These are phyloP conservation scores for Fusarium sacchari DNA, from an alignment of 2,329 filamentous ascomycete genomes.

Conservation along the genomic window DNA sequence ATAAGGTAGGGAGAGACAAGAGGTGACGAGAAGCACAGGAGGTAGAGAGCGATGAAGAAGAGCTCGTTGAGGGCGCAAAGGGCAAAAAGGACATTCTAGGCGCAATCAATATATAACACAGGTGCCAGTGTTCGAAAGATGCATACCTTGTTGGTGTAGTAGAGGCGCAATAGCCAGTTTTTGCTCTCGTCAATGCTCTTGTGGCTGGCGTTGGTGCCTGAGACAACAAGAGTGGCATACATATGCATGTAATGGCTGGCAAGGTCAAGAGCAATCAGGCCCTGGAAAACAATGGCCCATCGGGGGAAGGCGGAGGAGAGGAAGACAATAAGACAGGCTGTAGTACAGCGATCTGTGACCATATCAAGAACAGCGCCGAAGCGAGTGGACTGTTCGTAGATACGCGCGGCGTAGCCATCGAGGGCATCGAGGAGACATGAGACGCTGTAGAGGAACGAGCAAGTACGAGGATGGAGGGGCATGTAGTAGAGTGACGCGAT, in stretches of 20 bases:
- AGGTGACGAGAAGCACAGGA: constrained; percentile 95
- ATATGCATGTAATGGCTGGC: constrained; percentile 99
- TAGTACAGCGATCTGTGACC: constrained; percentile 98
- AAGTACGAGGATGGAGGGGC: constrained; percentile 97
- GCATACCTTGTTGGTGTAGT: constrained; percentile 94
- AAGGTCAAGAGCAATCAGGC: constrained; percentile 89
- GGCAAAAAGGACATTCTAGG: constrained; percentile 86
- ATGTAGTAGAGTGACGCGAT: constrained; percentile 97
- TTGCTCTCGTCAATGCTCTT: constrained; percentile 91
- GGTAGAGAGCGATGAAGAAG: constrained; percentile 98
- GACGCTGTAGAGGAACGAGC: constrained; percentile 88
- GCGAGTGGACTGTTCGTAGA: constrained; percentile 89
- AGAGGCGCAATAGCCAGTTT: constrained; percentile 90
- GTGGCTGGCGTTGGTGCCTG: constrained; percentile 81
- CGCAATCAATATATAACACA: constrained; percentile 8
- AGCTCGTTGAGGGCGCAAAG: constrained; percentile 92
- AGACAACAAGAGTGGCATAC: constrained; percentile 93
- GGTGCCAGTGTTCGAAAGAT: neutral
- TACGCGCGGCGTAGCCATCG: constrained; percentile 85
- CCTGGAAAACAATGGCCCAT: constrained; percentile 94
- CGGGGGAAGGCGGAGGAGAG: constrained; percentile 92
- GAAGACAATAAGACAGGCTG: constrained; percentile 93
- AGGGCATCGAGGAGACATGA: constrained; percentile 96
- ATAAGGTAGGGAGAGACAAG: constrained; percentile 86
- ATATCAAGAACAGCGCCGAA: constrained; percentile 98